These are phyloP conservation scores for Pythium grandisporangium DNA, from an alignment of 352 stramenopile species.

Conservation along the genomic window DNA sequence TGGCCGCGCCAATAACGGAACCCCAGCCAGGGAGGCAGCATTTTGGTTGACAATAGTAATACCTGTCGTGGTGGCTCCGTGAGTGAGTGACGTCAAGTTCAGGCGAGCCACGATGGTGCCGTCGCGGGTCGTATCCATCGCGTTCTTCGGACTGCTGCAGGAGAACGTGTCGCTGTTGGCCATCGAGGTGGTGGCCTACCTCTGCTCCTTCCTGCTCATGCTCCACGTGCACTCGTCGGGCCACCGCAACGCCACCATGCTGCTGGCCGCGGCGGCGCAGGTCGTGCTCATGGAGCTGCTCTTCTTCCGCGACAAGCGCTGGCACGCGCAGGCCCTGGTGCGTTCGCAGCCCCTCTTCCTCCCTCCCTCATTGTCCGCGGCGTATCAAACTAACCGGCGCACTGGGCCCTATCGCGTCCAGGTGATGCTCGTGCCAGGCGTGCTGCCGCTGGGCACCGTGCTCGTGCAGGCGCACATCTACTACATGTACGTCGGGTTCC, in stretches of 20 bases:
- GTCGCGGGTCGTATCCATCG: constrained; percentile 48
- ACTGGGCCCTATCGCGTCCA: too few species aligned
- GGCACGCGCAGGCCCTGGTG: constrained; percentile 61
- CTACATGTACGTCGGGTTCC: constrained; percentile 40
- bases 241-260: constrained; percentile 61
- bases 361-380: too few species aligned
- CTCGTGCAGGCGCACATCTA: constrained; percentile 67
- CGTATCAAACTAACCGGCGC: too few species aligned
- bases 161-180: constrained; percentile 69
- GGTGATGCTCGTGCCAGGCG: constrained; percentile 46
- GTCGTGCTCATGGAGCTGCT: constrained; percentile 50
- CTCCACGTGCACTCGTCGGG: constrained; percentile 72
- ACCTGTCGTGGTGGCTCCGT: too few species aligned
- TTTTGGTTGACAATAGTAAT: too few species aligned
- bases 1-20: too few species aligned
- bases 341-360: too few species aligned
- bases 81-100: too few species aligned
- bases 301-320: constrained; percentile 53
- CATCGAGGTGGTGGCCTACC: constrained; percentile 48
- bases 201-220: constrained; percentile 56
- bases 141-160: constrained; percentile 58
- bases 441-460: constrained; percentile 51
- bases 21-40: too few species aligned
- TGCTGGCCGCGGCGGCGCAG: constrained; percentile 34
- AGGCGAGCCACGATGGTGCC: constrained; percentile 14